Evolutionary conservation across 2,329 filamentous ascomycete genomes (phyloP).

Genomic region (Acrodontium crateriforme): DNA sequence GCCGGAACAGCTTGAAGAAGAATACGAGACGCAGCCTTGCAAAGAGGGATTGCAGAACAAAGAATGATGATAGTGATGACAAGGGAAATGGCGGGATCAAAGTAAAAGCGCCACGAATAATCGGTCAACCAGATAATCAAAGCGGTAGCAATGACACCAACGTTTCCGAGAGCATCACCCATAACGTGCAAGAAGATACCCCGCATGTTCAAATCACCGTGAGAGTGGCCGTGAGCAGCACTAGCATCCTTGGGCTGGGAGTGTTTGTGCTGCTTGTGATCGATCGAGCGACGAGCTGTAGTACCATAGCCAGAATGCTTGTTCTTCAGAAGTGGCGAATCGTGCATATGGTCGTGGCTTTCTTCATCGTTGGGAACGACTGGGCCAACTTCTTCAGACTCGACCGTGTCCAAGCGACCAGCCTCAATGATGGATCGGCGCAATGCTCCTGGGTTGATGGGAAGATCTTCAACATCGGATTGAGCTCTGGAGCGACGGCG

Average conservation of each 20-base stretch:
- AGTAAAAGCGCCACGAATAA: slow-evolving; percentile 70
- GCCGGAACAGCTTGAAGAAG: slow-evolving; percentile 87
- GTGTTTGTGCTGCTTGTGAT: slow-evolving; percentile 56
- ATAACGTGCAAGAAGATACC: slow-evolving; percentile 57
- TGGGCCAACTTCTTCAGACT: slow-evolving; percentile 34
- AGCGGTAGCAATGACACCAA: slow-evolving; percentile 71
- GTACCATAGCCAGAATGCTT: slow-evolving; percentile 18
- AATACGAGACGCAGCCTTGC: slow-evolving; percentile 69
- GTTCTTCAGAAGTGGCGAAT: slow-evolving; percentile 21
- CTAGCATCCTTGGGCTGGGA: slow-evolving; percentile 52
- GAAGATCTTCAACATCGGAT: slow-evolving; percentile 52
- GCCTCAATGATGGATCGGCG: slow-evolving; percentile 84
- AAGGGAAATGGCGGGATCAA: slow-evolving; percentile 82
- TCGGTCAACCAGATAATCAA: slow-evolving; percentile 84
- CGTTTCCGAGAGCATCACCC: slow-evolving; percentile 73
- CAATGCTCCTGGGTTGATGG: slow-evolving; percentile 80
- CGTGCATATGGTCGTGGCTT: slow-evolving; percentile 19
- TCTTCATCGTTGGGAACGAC: slow-evolving; percentile 5
- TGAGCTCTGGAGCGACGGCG: slow-evolving; percentile 43
- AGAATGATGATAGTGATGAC: slow-evolving; percentile 74
- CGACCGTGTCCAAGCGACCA: slow-evolving; percentile 45
- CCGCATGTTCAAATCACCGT: slow-evolving; percentile 90
- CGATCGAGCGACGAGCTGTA: slow-evolving; percentile 19
- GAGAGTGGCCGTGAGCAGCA: slow-evolving; percentile 49
- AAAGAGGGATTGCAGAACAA: slow-evolving; percentile 63